Conservation (phyloP, 305 asterid species). For the Plantago coronopus region DNA sequence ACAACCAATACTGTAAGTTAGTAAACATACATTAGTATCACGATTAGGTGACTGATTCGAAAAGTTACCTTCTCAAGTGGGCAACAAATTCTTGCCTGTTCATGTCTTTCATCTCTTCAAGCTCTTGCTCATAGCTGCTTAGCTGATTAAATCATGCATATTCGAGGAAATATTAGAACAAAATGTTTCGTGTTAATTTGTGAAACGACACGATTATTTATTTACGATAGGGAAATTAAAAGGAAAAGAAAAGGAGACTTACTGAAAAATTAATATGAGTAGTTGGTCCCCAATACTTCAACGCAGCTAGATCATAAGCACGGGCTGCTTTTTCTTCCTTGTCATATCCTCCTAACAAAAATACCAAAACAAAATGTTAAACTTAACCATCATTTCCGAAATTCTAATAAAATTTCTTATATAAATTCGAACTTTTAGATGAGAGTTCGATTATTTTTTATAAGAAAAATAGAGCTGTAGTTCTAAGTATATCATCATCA, state of each 20-base stretch:
- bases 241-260: conserved; percentile 9
- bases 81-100: conserved; percentile 86
- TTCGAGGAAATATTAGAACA: neutral
- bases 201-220: no score
- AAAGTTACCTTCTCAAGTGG: conserved; percentile 65
- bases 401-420: no score
- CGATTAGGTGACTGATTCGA: neutral
- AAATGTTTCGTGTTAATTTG: neutral
- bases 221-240: neutral
- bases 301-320: conserved; percentile 85
- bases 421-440: no score
- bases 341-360: conserved; percentile 65
- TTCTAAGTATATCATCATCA: no score
- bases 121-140: conserved; percentile 57
- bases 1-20: conserved; percentile 14
- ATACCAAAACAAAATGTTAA: neutral
- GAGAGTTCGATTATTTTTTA: no score
- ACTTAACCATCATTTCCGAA: no score
- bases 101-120: conserved; percentile 78
- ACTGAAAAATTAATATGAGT: conserved; percentile 77
- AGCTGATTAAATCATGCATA: conserved; percentile 33
- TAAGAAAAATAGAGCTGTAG: no score
- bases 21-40: neutral
- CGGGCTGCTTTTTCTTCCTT: conserved; percentile 81
- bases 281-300: conserved; percentile 83